These are phyloP conservation scores for Thalassiosira mediterranea DNA, from an alignment of 352 stramenopile genomes.

Conservation along the genomic window DNA sequence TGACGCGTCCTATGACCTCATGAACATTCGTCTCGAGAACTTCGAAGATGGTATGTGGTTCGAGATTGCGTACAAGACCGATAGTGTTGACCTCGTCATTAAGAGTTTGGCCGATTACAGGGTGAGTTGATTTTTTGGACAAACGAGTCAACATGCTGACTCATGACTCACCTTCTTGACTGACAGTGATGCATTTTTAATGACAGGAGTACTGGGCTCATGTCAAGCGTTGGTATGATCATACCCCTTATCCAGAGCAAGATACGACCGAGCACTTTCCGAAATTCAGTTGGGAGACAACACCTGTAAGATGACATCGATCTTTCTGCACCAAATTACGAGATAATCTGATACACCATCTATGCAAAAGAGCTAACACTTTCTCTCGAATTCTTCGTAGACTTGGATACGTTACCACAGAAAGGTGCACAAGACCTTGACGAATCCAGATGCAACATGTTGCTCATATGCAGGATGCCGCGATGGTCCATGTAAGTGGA, in stretches of 20 bases:
- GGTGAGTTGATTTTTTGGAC: too few relatives aligned
- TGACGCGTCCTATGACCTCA: not conserved
- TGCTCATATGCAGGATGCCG: not conserved
- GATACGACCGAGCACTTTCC: slow-evolving; percentile 1
- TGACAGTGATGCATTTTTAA: too few relatives aligned
- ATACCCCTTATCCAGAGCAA: not conserved
- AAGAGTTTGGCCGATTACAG: slow-evolving; percentile 5
- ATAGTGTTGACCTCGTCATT: not conserved
- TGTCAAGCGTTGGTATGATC: not conserved
- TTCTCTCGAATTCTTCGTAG: too few relatives aligned
- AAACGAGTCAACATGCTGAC: too few relatives aligned
- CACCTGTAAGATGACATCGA: too few relatives aligned
- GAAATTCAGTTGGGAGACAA: not conserved
- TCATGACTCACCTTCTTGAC: too few relatives aligned
- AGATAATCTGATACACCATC: too few relatives aligned
- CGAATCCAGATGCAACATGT: too few relatives aligned
- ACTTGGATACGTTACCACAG: too few relatives aligned
- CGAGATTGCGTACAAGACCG: not conserved
- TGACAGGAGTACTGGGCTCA: not conserved
- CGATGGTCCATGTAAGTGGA: not conserved
- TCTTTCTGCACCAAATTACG: too few relatives aligned
- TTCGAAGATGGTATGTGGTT: not conserved
- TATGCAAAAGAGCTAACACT: too few relatives aligned
- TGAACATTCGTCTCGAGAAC: not conserved
- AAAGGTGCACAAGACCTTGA: too few relatives aligned